A percentile compares a stretch with the other conserved stretches of the same genome.
phyloP scores from a whole-genome alignment of 108 stramenopile genomes.

The Cyclostephanos tholiformis region DNA sequence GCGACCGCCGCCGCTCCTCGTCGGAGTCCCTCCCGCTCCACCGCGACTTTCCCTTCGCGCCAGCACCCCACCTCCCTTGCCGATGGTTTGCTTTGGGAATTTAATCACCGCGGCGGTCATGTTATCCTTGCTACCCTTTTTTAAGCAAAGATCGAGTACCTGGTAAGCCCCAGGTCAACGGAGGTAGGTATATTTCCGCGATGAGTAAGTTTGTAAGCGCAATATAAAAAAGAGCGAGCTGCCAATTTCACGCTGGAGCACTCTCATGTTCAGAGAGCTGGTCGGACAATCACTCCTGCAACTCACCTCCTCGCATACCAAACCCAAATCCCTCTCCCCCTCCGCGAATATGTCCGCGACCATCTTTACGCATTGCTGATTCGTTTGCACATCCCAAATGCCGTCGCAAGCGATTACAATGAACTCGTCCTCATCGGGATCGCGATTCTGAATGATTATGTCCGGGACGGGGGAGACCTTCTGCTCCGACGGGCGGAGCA shows the following conservation, averaged over 20 bases:
- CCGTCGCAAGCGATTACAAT: constrained; percentile 92
- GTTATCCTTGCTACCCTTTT: constrained; percentile 85
- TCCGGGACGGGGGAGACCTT: constrained; percentile 90
- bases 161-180: constrained; percentile 2
- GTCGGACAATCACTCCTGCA: too few species aligned
- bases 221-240: not conserved
- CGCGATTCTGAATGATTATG: constrained; percentile 59
- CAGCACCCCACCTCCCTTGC: constrained; percentile 64
- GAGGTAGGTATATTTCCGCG: not conserved
- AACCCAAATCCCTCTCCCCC: constrained; percentile 73
- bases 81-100: constrained; percentile 61
- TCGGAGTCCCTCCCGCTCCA: not conserved
- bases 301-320: constrained; percentile 88
- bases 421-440: constrained; percentile 77
- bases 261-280: too few species aligned
- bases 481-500: constrained; percentile 64
- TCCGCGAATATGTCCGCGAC: constrained; percentile 75
- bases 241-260: too few species aligned
- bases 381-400: constrained; percentile 92
- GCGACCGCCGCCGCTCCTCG: not conserved
- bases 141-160: constrained; percentile 74
- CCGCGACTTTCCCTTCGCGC: constrained; percentile 49
- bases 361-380: constrained; percentile 78
- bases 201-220: not conserved
- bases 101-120: constrained; percentile 81